Evolutionary conservation across 805 yeast genomes (phyloP).

Genomic region (Cyberlindnera americana): DNA sequence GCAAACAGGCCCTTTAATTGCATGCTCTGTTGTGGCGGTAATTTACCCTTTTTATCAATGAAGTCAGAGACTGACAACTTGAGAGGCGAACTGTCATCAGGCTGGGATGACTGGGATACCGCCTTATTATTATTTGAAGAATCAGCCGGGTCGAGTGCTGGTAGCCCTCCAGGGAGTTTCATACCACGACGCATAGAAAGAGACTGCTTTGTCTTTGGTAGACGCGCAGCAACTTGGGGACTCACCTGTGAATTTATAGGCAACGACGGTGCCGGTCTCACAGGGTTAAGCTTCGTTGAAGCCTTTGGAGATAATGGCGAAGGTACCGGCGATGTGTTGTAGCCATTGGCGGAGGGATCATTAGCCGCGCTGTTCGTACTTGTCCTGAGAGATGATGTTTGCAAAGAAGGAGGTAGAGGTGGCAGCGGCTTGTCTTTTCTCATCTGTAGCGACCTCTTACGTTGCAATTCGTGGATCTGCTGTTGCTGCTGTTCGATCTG

Average conservation of each 20-base stretch:
- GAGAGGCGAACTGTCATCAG: slow-evolving; percentile 4
- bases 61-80: slow-evolving; percentile 22
- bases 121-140: too few species aligned
- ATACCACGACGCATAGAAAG: slow-evolving; percentile 83
- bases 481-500: slow-evolving; percentile 23
- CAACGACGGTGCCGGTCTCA: slow-evolving; percentile 30
- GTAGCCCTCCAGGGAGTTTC: slow-evolving; percentile 85
- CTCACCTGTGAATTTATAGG: slow-evolving; percentile 52
- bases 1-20: slow-evolving; percentile 65
- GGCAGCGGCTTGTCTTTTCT: slow-evolving; percentile 37
- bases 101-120: too few species aligned
- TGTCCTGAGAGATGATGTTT: slow-evolving; percentile 1
- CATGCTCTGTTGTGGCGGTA: slow-evolving; percentile 21
- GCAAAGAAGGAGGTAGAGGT: slow-evolving; percentile 38
- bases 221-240: slow-evolving; percentile 72
- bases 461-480: slow-evolving; percentile 21
- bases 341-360: background rate
- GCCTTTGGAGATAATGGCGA: slow-evolving; percentile 2
- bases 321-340: background rate
- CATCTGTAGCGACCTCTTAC: slow-evolving; percentile 18
- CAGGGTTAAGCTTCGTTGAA: slow-evolving; percentile 21
- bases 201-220: slow-evolving; percentile 78
- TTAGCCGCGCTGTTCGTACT: too few species aligned
- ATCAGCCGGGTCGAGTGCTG: slow-evolving; percentile 33
- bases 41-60: slow-evolving; percentile 24